Base-by-base conservation (phyloP, 2,329 filamentous ascomycete species). In the Pseudocercospora crystallina region DNA sequence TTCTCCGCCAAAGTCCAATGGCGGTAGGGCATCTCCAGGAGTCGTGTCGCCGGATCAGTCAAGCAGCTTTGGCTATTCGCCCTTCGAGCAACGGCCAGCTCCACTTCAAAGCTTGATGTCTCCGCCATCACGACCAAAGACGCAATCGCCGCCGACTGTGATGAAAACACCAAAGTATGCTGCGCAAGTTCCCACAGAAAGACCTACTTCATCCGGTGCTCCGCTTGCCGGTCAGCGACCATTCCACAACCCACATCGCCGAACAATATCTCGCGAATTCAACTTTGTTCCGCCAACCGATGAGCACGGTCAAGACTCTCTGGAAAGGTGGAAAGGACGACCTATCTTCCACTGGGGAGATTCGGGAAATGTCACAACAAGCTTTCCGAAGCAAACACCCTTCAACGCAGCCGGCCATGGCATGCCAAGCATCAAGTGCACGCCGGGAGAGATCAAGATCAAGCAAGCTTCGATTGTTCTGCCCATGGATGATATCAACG, bases 321-420 rank as follows among this genome's bases (percentile, higher is more conserved):
- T 99, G 5, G 81, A 95, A 67, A 80, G 94, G 59, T 99, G 94
- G 94, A 90, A 87, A 71, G 95, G 95, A 2, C 81, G 83, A 10
- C 94, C 95, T 0, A 80, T 96, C 10, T 86, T 97, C 63, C 82
- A 81, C 1, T 99, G 95, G 86, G 90, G 90, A 2, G 84, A 95
- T 42, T 91, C 90, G 14, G 94, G 94, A 10, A 81, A 82, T 1
- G 75, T 96, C 9, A 79, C 95, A 2, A 90, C 87, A 1, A 89
- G 85, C 37, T 96, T 97, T 64, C 94, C 95, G 0, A 90, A 88
- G 67, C 87, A 92, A 58, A 82, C 94, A 31, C 91, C 92, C 11
- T 84, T 91, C 40, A 97, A 96, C 70, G 84, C 85, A 20, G 84
- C 89, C 58, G 87, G 84, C 43, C 83, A 86, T 59, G 76, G 80